Evolutionary conservation across 129 eudicot species (phyloP), one percentile per base, ranked within the genome.

Genomic region (Chrysanthemum lavandulifolium): DNA sequence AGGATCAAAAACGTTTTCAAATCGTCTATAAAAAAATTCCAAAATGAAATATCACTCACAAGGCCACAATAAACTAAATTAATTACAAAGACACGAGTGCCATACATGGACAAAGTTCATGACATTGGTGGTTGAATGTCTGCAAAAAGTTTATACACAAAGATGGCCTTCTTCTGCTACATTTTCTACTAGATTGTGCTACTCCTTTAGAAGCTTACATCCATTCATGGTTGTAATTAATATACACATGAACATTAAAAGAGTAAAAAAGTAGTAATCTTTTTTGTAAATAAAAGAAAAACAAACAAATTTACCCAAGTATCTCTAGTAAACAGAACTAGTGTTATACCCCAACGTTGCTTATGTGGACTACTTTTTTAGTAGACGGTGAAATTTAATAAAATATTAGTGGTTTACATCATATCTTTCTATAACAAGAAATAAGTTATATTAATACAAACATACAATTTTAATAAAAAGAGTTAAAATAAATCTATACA

Each of bases 121-220:
- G 81, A 63, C 60, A 78, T 51, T 47, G 50, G 72, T 69, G 18
- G 75, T 77, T 69, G 57, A 71, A 71, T 78, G 72, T 53, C 18
- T 40, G 76, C 65, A 57, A 64, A 31, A 62, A 77, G 13, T 78
- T 72, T 56, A 63, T 78, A 65, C 72, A 78, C 73, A 65, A 1
- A 78, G 48, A 65, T 56, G 60, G 68, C 67, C 72, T 71, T 56
- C 29, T 71, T 45, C 67, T 55, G 45, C 73, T 64, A 6, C 40
- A 57, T 36, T 78, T 71, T 63, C 60, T 45, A 62, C 65, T 14
- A 63, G 40, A 62, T 10, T 62, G 40, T 62, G 60, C 72, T 59
- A 71, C 67, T 12, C 77, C 67, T 75, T 75, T 80, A 74, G 77
- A 80, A 74, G 84, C 76, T 74, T 62, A 69, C 65, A 48, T 40